Evolutionary conservation across 371 early-diverging fungal genomes (phyloP).

Genomic region (Syncephalastrum contaminatum): DNA sequence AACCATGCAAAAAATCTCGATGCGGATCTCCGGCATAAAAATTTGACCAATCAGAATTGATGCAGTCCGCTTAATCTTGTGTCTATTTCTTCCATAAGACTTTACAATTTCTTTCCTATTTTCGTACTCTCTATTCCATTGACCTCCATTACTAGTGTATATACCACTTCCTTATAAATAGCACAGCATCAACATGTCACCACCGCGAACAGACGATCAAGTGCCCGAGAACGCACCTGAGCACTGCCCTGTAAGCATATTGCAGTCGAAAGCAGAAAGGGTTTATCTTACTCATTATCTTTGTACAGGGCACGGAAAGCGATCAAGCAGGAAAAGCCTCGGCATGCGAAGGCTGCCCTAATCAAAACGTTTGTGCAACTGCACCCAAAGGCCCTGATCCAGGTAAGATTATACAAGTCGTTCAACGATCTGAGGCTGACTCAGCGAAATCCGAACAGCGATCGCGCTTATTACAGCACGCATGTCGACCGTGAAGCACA

Average conservation of each 20-base stretch:
- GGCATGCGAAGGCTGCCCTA: constrained; percentile 98
- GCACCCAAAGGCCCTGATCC: constrained; percentile 95
- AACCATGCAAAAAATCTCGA: too few relatives aligned
- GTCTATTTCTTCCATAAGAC: too few relatives aligned
- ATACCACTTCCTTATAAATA: too few relatives aligned
- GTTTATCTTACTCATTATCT: background rate
- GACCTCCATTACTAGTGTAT: too few relatives aligned
- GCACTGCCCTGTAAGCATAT: constrained; percentile 22
- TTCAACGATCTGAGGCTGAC: background rate
- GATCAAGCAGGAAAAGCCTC: constrained; percentile 90
- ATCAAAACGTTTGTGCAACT: constrained; percentile 89
- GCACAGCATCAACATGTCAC: constrained; percentile 9
- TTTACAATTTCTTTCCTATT: too few relatives aligned
- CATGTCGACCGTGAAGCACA: constrained; percentile 67
- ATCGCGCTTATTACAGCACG: constrained; percentile 74
- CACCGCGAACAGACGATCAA: constrained; percentile 19
- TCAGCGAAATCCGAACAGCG: constrained; percentile 33
- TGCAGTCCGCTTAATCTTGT: too few relatives aligned
- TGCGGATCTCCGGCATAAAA: too few relatives aligned
- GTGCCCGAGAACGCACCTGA: constrained; percentile 21
- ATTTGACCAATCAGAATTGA: too few relatives aligned
- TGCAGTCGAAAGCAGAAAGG: background rate
- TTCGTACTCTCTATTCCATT: too few relatives aligned
- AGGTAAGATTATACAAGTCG: constrained; percentile 32
- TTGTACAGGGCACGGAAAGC: constrained; percentile 75